Percentiles rank a stretch among this genome's conserved stretches.
Evolutionary conservation across 176 grass and related monocot genomes (phyloP).

Genomic region (Carex parvula): DNA sequence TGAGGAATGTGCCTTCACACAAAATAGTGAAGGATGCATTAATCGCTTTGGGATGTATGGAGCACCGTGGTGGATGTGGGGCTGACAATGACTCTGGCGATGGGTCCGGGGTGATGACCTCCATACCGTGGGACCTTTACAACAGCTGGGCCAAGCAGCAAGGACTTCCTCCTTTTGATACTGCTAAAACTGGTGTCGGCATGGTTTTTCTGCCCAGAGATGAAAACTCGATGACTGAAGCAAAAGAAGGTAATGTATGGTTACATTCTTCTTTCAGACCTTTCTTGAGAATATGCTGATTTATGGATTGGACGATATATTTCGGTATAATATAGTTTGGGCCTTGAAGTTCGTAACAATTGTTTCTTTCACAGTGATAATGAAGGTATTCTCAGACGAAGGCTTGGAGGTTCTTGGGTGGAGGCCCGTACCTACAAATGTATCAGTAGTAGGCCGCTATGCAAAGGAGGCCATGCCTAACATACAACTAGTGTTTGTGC

Average conservation of each 20-base stretch:
- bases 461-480: conserved; percentile 98
- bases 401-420: conserved; percentile 94
- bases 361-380: conserved; percentile 59
- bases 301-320: neutral
- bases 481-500: conserved; percentile 86
- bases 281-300: neutral
- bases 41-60: conserved; percentile 93
- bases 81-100: conserved; percentile 99
- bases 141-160: conserved; percentile 78
- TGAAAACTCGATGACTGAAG: conserved; percentile 53
- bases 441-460: conserved; percentile 69
- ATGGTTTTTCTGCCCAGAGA: conserved; percentile 96
- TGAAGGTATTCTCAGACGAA: conserved; percentile 76
- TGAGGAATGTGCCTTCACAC: conserved; percentile 84
- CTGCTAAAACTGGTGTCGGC: conserved; percentile 78
- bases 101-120: conserved; percentile 82
- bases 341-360: conserved; percentile 23
- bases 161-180: conserved; percentile 58
- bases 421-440: conserved; percentile 81
- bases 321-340: neutral
- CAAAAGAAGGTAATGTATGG: conserved; percentile 71
- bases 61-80: conserved; percentile 96
- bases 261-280: neutral
- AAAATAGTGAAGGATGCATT: conserved; percentile 85
- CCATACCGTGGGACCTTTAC: conserved; percentile 82